Conservation (phyloP, 1,284 basidiomycete genomes). For the Hymenochaete sp. region DNA sequence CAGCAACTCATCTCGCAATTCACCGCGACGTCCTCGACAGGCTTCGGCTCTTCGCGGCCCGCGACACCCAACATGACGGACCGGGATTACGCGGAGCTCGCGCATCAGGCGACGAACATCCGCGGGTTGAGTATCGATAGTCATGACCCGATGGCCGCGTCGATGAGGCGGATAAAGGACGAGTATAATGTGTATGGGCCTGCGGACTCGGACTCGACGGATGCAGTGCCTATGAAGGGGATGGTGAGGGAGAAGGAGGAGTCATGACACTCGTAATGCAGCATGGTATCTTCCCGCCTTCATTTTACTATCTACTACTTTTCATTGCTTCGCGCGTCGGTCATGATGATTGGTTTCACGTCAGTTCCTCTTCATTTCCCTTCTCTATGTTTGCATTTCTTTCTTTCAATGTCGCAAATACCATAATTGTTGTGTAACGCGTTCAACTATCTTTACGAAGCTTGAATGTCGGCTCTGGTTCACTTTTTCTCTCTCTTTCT, state of each 20-base stretch:
- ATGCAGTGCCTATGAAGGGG: conserved; percentile 16
- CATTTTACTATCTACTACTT: neutral
- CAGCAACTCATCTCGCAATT: conserved; percentile 50
- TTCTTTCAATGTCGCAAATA: neutral
- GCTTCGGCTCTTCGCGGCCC: conserved; percentile 35
- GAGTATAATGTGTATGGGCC: conserved; percentile 22
- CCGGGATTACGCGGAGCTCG: conserved; percentile 7
- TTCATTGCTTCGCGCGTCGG: neutral
- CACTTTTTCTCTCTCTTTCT: too few relatives aligned
- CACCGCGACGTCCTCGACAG: conserved; percentile 40
- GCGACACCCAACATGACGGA: conserved; percentile 35
- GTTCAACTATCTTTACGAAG: too few relatives aligned
- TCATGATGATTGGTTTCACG: neutral
- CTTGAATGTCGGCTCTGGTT: too few relatives aligned
- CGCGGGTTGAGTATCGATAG: conserved; percentile 13
- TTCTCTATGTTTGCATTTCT: conserved; percentile 2
- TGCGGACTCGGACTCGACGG: conserved; percentile 16
- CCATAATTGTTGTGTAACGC: neutral
- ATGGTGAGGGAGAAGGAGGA: conserved; percentile 20
- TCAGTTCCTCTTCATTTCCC: neutral
- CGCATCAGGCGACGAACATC: conserved; percentile 8
- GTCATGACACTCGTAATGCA: conserved; percentile 9
- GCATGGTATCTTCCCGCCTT: neutral
- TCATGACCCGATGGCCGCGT: conserved; percentile 8
- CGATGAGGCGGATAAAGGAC: too few relatives aligned